These are phyloP conservation scores for Chondrus crispus DNA, from an alignment of 23 red algal genomes.

Conservation along the genomic window DNA sequence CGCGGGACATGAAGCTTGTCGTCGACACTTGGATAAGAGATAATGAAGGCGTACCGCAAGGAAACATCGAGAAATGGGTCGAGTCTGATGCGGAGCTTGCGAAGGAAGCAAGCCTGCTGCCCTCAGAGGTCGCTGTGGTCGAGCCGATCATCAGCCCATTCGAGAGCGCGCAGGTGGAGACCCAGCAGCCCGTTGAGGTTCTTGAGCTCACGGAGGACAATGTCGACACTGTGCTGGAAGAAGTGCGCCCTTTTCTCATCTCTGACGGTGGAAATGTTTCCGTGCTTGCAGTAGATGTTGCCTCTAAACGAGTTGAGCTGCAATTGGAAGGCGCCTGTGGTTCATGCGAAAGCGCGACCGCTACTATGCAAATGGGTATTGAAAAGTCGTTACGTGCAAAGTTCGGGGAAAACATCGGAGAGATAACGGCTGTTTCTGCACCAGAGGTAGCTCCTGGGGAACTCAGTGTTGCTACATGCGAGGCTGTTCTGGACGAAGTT, in stretches of 20 bases:
- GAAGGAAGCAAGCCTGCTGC: conserved; percentile 8
- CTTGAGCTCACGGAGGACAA: conserved; percentile 38
- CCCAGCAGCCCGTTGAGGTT: neutral
- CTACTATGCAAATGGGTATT: conserved; percentile 89
- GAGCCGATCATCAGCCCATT: conserved; percentile 68
- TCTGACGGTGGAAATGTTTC: conserved; percentile 89
- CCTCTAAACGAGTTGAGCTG: conserved; percentile 36
- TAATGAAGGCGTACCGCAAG: conserved; percentile 22
- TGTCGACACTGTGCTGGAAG: conserved; percentile 59
- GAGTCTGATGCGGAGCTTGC: conserved; percentile 63
- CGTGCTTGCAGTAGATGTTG: conserved; percentile 66
- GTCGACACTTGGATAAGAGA: conserved; percentile 71
- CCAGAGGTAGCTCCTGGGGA: neutral
- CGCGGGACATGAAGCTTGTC: conserved; percentile 62
- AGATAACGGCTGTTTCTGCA: conserved; percentile 33
- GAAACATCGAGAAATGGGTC: conserved; percentile 37
- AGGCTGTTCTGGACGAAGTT: conserved; percentile 66
- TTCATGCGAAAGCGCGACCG: conserved; percentile 65
- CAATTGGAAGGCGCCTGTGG: conserved; percentile 88
- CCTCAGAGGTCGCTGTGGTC: neutral
- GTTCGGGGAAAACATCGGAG: conserved; percentile 56
- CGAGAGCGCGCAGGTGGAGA: conserved; percentile 4
- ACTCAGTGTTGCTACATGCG: conserved; percentile 14
- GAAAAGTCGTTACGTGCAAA: conserved; percentile 63
- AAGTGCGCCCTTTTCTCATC: conserved; percentile 81